These are phyloP conservation scores for Saccharomyces jurei DNA, from an alignment of 805 yeast species.

Conservation along the genomic window DNA sequence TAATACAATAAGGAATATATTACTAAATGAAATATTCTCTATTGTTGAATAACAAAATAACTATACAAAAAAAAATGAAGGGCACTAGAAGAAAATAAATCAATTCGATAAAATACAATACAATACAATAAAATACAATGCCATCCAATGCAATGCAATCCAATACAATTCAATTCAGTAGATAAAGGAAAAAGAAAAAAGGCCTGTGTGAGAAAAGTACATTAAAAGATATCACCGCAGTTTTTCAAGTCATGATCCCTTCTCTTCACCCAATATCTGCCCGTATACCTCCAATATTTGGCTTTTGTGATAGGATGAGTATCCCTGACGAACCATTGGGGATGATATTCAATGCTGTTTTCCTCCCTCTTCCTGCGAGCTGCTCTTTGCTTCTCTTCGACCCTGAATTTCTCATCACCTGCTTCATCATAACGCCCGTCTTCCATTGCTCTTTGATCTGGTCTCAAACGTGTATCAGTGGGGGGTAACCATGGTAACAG, in stretches of 20 bases:
- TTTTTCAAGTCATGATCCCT: slow-evolving; percentile 42
- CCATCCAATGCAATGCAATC: neutral
- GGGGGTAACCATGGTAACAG: slow-evolving; percentile 66
- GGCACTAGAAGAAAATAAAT: neutral
- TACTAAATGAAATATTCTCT: neutral
- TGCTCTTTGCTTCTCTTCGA: slow-evolving; percentile 87
- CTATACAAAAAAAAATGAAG: neutral
- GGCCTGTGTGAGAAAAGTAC: no score
- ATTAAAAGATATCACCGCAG: slow-evolving; percentile 50
- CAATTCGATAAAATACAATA: neutral
- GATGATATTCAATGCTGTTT: slow-evolving; percentile 44
- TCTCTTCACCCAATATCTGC: slow-evolving; percentile 70
- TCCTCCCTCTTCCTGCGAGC: slow-evolving; percentile 61
- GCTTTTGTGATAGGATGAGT: slow-evolving; percentile 75
- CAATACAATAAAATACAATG: neutral
- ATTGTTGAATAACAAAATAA: neutral
- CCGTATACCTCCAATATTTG: slow-evolving; percentile 60
- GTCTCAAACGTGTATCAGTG: slow-evolving; percentile 88
- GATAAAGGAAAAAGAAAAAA: neutral
- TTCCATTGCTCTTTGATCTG: slow-evolving; percentile 98
- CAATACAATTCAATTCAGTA: neutral
- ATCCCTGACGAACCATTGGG: slow-evolving; percentile 63
- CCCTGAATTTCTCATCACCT: slow-evolving; percentile 66
- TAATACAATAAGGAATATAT: neutral
- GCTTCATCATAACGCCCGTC: slow-evolving; percentile 89